phyloP scores from a whole-genome alignment of 1,139 yeast genomes.

The Arxiozyma bovina region DNA sequence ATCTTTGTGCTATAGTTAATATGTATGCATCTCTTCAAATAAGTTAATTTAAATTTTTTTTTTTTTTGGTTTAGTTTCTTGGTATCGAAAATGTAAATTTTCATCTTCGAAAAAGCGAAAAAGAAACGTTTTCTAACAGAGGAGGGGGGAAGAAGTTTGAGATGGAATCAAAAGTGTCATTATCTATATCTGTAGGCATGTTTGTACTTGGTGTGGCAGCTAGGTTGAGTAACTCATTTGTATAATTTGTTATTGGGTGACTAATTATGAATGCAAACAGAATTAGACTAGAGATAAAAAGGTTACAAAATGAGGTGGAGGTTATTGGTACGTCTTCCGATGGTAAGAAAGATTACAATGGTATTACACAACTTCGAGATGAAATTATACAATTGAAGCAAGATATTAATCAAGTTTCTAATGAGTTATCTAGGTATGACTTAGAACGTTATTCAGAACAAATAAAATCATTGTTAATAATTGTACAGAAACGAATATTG shows the following conservation, averaged over 20 bases:
- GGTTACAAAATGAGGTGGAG: neutral
- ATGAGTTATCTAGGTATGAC: constrained; percentile 16
- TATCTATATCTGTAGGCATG: neutral
- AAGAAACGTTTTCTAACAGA: neutral
- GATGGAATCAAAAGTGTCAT: neutral
- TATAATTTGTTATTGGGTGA: neutral
- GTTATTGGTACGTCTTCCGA: neutral
- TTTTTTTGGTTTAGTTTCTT: neutral
- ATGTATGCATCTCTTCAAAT: neutral
- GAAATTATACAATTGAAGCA: constrained; percentile 9
- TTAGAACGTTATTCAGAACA: constrained; percentile 13
- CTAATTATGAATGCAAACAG: neutral
- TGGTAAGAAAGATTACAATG: neutral
- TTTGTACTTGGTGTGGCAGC: neutral
- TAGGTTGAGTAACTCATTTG: no score
- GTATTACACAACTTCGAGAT: neutral
- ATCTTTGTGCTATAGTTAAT: no score
- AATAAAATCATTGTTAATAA: constrained; percentile 13
- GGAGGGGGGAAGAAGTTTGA: neutral
- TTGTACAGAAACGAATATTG: constrained; percentile 5
- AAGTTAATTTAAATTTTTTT: no score
- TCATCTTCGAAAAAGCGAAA: neutral
- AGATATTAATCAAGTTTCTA: constrained; percentile 10
- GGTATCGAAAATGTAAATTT: no score
- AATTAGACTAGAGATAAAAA: constrained; percentile 5